These are phyloP conservation scores for Teunomyces stri DNA, from an alignment of 805 yeast species.

Conservation along the genomic window DNA sequence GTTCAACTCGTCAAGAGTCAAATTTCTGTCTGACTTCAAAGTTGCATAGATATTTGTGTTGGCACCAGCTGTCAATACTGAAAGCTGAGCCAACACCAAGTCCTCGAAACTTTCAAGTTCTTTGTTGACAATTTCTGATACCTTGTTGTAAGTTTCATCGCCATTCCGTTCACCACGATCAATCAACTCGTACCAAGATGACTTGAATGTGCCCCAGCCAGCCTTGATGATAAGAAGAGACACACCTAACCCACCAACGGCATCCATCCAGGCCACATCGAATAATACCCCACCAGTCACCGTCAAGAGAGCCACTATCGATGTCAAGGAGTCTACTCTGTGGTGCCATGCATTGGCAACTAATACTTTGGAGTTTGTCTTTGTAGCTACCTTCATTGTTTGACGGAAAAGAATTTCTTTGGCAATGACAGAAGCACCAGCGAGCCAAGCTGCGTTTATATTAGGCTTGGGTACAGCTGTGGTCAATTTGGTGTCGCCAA, in stretches of 20 bases:
- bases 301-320: conserved; percentile 84
- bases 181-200: conserved; percentile 70
- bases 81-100: conserved; percentile 37
- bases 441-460: conserved; percentile 95
- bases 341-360: conserved; percentile 99
- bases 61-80: conserved; percentile 59
- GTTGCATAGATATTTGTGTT: conserved; percentile 42
- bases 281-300: conserved; percentile 82
- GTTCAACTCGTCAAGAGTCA: conserved; percentile 22
- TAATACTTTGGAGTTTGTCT: conserved; percentile 80
- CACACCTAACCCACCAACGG: conserved; percentile 87
- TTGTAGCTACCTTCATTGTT: conserved; percentile 75
- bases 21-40: conserved; percentile 28
- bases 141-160: conserved; percentile 47
- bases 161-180: conserved; percentile 62
- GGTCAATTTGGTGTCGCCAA: neutral
- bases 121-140: conserved; percentile 39
- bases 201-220: conserved; percentile 71
- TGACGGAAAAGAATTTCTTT: conserved; percentile 88
- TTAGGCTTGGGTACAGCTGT: conserved; percentile 34
- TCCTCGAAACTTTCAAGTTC: conserved; percentile 25
- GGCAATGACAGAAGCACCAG: conserved; percentile 79
- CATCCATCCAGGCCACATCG: conserved; percentile 80
- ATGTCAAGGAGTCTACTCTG: conserved; percentile 88
- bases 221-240: conserved; percentile 80